Evolutionary conservation across 768 basidiomycete genomes (phyloP).

Genomic region (Auricularia cornea): DNA sequence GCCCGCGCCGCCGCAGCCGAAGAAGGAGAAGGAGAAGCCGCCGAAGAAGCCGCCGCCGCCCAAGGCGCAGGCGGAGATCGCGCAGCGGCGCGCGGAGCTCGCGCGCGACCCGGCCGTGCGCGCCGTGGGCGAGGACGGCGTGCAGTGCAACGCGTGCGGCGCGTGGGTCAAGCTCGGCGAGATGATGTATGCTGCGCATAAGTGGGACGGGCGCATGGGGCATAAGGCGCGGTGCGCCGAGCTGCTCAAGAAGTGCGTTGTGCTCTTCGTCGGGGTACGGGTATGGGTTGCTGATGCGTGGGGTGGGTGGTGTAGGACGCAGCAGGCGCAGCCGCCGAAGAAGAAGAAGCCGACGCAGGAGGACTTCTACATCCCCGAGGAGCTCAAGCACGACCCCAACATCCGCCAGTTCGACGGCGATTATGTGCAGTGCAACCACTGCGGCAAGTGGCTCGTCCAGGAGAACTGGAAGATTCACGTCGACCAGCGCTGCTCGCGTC

Average conservation of each 20-base stretch:
- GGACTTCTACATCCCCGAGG: neutral
- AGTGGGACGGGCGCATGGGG: neutral
- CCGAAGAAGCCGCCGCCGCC: neutral
- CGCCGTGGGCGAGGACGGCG: neutral
- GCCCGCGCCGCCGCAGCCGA: neutral
- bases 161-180: neutral
- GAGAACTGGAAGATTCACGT: neutral
- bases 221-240: neutral
- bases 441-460: neutral
- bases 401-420: neutral
- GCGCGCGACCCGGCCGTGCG: neutral
- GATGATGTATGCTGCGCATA: neutral
- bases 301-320: neutral
- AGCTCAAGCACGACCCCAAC: neutral
- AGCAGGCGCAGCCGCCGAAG: neutral
- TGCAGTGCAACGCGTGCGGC: neutral
- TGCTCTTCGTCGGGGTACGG: neutral
- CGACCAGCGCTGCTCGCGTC: neutral
- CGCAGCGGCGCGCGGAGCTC: neutral
- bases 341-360: neutral
- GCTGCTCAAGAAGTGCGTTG: neutral
- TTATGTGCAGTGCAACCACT: neutral
- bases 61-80: neutral
- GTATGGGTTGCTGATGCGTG: neutral
- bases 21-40: neutral